A percentile compares a stretch with the other conserved stretches of the same genome.
These are phyloP conservation scores for Gossypium arboreum DNA, from an alignment of 345 rosid genomes.

Conservation along the genomic window DNA sequence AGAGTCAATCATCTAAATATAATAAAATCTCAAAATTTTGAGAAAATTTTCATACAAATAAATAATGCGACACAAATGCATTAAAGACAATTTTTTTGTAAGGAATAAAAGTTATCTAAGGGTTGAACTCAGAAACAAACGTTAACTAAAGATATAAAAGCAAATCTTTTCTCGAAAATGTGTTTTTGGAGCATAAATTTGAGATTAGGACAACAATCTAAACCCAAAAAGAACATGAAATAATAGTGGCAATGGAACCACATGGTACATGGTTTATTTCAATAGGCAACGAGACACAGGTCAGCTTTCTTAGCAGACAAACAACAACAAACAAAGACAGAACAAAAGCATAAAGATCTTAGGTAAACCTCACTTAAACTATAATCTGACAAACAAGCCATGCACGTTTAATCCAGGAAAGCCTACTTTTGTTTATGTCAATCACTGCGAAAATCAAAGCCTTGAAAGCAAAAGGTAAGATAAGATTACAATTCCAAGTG, in stretches of 20 bases:
- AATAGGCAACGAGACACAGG: conserved; percentile 20
- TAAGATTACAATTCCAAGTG: conserved; percentile 15
- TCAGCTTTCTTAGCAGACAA: conserved; percentile 13
- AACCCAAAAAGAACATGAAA: not conserved
- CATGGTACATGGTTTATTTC: not conserved
- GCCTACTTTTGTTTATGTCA: conserved; percentile 5
- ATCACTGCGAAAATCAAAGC: not conserved
- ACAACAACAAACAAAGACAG: conserved; percentile 22
- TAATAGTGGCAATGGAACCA: not conserved
- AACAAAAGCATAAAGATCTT: conserved; percentile 21
- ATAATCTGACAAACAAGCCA: conserved; percentile 11
- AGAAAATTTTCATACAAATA: no score
- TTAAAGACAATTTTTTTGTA: no score
- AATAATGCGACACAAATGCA: no score
- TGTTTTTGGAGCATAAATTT: no score
- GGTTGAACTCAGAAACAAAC: no score
- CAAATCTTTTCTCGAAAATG: no score
- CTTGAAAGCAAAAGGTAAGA: conserved; percentile 2
- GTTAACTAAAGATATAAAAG: no score
- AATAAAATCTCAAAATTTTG: no score
- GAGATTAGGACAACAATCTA: no score
- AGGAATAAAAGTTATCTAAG: no score
- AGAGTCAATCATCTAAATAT: no score
- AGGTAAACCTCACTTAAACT: conserved; percentile 8
- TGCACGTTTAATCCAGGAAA: conserved; percentile 16